Conservation (phyloP, 495 filamentous ascomycete genomes). For the Bombardia bombarda region DNA sequence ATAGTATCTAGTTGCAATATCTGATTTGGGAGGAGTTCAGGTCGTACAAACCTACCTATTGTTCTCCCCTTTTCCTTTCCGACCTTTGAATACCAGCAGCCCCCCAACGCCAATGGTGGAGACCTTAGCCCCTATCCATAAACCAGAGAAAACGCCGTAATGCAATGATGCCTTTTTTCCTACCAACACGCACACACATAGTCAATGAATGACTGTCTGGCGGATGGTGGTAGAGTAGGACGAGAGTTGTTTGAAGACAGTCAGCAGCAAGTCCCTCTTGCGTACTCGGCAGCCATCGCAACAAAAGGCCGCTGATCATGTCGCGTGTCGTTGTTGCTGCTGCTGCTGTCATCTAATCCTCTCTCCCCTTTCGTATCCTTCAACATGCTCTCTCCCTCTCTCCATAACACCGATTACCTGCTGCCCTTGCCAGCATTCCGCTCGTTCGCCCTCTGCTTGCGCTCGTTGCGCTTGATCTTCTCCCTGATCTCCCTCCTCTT, state of each 20-base stretch:
- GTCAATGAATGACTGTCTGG: not conserved
- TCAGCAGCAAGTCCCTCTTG: too few species aligned
- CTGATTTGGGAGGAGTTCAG: too few species aligned
- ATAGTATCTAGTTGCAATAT: too few species aligned
- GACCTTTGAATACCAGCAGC: too few species aligned
- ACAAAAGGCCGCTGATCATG: not conserved
- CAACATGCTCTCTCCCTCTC: not conserved
- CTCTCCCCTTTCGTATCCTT: not conserved
- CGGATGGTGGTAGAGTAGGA: not conserved
- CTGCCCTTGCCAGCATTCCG: constrained; percentile 24
- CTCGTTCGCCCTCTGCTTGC: constrained; percentile 60
- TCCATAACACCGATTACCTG: not conserved
- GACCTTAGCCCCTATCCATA: not conserved
- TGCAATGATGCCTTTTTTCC: constrained; percentile 1
- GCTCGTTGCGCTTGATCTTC: constrained; percentile 58
- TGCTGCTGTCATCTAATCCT: not conserved
- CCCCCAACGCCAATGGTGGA: not conserved
- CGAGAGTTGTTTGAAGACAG: not conserved
- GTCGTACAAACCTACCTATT: too few species aligned
- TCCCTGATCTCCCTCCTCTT: constrained; percentile 56
- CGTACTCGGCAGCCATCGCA: not conserved
- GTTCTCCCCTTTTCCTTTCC: too few species aligned
- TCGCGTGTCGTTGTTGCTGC: not conserved
- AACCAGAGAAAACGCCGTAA: not conserved
- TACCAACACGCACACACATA: not conserved